Conservation (phyloP, 2,329 filamentous ascomycete species). For the Nannizziopsis arthrosporioides region DNA sequence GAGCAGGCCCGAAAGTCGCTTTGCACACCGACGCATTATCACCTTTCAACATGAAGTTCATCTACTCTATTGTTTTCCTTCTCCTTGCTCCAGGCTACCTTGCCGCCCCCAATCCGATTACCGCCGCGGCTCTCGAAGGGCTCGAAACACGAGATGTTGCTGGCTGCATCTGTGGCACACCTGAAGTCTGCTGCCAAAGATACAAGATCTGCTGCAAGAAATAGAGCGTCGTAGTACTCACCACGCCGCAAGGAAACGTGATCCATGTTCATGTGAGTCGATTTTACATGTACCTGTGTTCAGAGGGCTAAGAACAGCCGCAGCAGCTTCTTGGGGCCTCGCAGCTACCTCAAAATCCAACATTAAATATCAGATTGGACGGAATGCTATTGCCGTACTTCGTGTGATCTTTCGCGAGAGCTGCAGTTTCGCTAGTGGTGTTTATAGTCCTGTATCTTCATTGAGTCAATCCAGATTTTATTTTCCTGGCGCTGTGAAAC, state of each 20-base stretch:
- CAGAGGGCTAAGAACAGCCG: too few relatives aligned
- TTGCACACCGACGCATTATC: not conserved
- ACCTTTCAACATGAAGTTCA: not conserved
- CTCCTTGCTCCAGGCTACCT: not conserved
- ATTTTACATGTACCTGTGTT: too few relatives aligned
- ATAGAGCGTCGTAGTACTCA: not conserved
- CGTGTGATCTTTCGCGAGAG: too few relatives aligned
- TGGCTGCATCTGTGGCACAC: not conserved
- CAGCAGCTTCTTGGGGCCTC: too few relatives aligned
- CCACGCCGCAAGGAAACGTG: not conserved
- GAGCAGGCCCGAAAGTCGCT: not conserved
- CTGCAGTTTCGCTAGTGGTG: too few relatives aligned
- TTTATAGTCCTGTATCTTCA: too few relatives aligned
- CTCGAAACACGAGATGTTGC: not conserved
- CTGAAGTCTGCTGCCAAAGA: not conserved
- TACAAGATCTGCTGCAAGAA: not conserved
- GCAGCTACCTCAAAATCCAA: too few relatives aligned
- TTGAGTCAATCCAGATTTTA: too few relatives aligned
- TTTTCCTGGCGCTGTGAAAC: too few relatives aligned
- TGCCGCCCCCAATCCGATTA: not conserved
- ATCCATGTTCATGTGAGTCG: not conserved
- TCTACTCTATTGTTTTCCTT: constrained; percentile 1
- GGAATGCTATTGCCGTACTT: too few relatives aligned
- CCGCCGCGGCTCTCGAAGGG: not conserved
- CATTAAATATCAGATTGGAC: too few relatives aligned